phyloP scores from a whole-genome alignment of 2,329 filamentous ascomycete species.

The Pseudogymnoascus sp. region DNA sequence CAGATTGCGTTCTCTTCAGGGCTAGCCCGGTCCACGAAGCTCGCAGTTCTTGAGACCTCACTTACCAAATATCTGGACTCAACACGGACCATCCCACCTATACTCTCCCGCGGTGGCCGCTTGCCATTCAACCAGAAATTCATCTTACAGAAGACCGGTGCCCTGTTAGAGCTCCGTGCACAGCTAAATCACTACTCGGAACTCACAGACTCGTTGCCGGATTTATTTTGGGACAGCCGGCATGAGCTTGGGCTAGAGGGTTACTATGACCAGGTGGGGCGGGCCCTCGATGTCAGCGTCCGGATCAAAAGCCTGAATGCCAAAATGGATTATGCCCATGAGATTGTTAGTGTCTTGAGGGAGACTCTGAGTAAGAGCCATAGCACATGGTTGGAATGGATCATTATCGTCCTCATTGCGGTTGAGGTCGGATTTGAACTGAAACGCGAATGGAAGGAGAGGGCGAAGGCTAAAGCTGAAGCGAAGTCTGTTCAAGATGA shows the following conservation, averaged over 20 bases:
- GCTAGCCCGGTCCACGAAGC: slow-evolving; percentile 83
- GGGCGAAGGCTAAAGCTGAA: slow-evolving; percentile 5
- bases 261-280: slow-evolving; percentile 91
- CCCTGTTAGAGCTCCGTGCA: slow-evolving; percentile 79
- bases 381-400: slow-evolving; percentile 81
- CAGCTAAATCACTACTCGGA: slow-evolving; percentile 96
- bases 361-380: slow-evolving; percentile 89
- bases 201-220: slow-evolving; percentile 86
- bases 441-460: slow-evolving; percentile 39
- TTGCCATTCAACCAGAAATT: slow-evolving; percentile 62
- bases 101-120: slow-evolving; percentile 60
- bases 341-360: slow-evolving; percentile 82
- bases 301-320: slow-evolving; percentile 88
- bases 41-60: slow-evolving; percentile 81
- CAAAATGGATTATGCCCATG: slow-evolving; percentile 95
- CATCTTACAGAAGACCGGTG: slow-evolving; percentile 87
- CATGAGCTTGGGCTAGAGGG: slow-evolving; percentile 85
- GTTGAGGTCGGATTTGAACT: slow-evolving; percentile 89
- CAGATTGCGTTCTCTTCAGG: slow-evolving; percentile 97
- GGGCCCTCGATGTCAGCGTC: slow-evolving; percentile 82
- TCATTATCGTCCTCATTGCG: slow-evolving; percentile 88
- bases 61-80: slow-evolving; percentile 79
- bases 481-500: neutral
- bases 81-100: slow-evolving; percentile 71
- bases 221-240: slow-evolving; percentile 91